Evolutionary conservation across 495 filamentous ascomycete species (phyloP).

Genomic region (Penicillium pancosmium): DNA sequence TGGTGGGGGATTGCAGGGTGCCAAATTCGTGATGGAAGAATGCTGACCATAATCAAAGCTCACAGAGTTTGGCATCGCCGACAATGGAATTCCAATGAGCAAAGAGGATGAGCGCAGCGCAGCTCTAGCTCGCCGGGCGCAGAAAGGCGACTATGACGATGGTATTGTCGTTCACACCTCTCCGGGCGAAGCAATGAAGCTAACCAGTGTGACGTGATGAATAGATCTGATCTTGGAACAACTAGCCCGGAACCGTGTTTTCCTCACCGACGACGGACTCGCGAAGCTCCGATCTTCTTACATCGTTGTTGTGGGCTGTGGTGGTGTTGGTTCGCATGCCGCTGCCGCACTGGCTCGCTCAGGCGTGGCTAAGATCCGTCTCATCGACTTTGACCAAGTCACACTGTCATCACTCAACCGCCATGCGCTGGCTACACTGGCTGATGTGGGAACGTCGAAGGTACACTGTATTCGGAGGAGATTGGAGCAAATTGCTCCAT

Average conservation of each 20-base stretch:
- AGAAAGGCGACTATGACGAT: conserved; percentile 90
- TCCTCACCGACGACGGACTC: conserved; percentile 82
- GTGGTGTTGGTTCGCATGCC: conserved; percentile 93
- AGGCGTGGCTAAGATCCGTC: conserved; percentile 80
- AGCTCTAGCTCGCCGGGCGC: conserved; percentile 76
- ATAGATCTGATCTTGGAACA: conserved; percentile 91
- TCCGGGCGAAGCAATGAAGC: background rate
- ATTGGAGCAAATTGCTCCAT: conserved; percentile 84
- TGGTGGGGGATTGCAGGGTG: background rate
- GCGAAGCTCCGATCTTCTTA: conserved; percentile 76
- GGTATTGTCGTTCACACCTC: conserved; percentile 42
- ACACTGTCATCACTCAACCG: conserved; percentile 90
- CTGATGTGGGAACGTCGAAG: conserved; percentile 94
- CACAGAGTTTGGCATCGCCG: conserved; percentile 72
- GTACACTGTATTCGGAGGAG: conserved; percentile 78
- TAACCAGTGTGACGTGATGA: conserved; percentile 16
- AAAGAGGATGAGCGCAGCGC: conserved; percentile 80
- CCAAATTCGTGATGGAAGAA: background rate
- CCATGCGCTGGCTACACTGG: conserved; percentile 90
- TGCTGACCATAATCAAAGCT: conserved; percentile 54
- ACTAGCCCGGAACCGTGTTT: conserved; percentile 90
- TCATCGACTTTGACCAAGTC: conserved; percentile 98
- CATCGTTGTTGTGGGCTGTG: conserved; percentile 87
- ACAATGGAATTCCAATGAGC: conserved; percentile 51
- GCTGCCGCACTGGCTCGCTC: conserved; percentile 84